Percentiles rank a stretch among this genome's conserved stretches.
Conservation (phyloP, 2,329 filamentous ascomycete genomes). For the Mycosphaerelloides madeirae region DNA sequence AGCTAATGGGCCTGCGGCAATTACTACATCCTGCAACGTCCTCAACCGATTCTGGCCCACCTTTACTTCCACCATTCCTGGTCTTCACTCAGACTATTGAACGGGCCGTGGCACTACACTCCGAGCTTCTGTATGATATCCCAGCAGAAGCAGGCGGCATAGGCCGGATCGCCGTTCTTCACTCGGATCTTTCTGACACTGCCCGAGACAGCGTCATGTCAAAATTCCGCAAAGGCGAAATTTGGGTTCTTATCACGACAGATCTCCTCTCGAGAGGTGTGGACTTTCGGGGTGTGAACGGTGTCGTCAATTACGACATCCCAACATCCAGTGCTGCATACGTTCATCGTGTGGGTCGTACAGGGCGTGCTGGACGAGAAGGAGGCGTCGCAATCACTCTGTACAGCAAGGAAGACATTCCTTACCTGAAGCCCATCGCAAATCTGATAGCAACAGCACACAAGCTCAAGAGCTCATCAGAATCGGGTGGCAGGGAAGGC, state of each 20-base stretch:
- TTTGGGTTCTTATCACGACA: conserved; percentile 95
- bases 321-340: conserved; percentile 86
- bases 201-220: conserved; percentile 78
- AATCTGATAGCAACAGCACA: conserved; percentile 86
- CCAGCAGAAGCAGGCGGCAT: conserved; percentile 80
- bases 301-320: conserved; percentile 96
- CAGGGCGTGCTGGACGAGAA: conserved; percentile 78
- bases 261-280: conserved; percentile 88
- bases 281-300: conserved; percentile 91
- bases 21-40: conserved; percentile 70
- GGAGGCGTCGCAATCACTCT: conserved; percentile 89
- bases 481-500: conserved; percentile 41
- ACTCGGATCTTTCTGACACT: conserved; percentile 75
- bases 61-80: conserved; percentile 79
- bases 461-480: conserved; percentile 50
- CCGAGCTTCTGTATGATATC: conserved; percentile 91
- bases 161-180: conserved; percentile 79
- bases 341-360: conserved; percentile 88
- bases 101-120: conserved; percentile 77
- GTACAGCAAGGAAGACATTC: conserved; percentile 92
- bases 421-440: conserved; percentile 82
- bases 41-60: conserved; percentile 49
- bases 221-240: conserved; percentile 81
- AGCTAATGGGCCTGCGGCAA: conserved; percentile 84
- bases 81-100: conserved; percentile 97